Base-by-base conservation (phyloP, 305 asterid species). In the Fraxinus velutina region DNA sequence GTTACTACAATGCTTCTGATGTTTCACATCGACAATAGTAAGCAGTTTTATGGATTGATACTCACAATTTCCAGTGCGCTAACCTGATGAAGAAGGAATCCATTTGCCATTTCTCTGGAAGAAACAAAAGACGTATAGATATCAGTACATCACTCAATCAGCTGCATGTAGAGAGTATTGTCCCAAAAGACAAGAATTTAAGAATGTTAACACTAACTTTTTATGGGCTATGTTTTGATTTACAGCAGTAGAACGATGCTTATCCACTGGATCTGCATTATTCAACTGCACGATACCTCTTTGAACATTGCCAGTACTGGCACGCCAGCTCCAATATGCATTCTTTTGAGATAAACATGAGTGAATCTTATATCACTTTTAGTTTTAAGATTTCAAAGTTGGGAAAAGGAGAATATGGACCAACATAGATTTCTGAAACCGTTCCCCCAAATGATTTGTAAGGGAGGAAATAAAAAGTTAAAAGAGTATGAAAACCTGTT, bases 31-130 rank as follows among this genome's bases (percentile, higher is more conserved):
- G 39, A 34, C 7, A 34, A 34, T 30, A 30, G 3, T 0, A 34
- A 34, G 39, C 39, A 34, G 39, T 6, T 1, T 6, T 6, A 34
- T 5, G 39, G 39, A 6, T 34, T 73, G 2, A 64, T 13, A 85
- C 93, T 84, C 74, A 92, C 95, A 88, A 91, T 88, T 64, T 90
- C 95, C 64, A 88, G 62, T 24, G 92, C 79, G 80, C 84, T 82
- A 84, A 90, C 82, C 33, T 75, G 88, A 80, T 91, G 95, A 44
- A 92, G 93, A 33, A 89, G 87, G 83, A 92, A 88, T 1, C 91
- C 92, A 24, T 80, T 80, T 30, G 74, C 83, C 17, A 42, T 85
- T 84, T 87, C 88, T 78, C 93, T 89, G 85, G 24, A 32, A 37
- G 34, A 22, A 74, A 68, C 24, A 72, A 27, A 39, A 37, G 15